phyloP scores from a whole-genome alignment of 2,329 filamentous ascomycete genomes.

The Aspergillus floridensis region DNA sequence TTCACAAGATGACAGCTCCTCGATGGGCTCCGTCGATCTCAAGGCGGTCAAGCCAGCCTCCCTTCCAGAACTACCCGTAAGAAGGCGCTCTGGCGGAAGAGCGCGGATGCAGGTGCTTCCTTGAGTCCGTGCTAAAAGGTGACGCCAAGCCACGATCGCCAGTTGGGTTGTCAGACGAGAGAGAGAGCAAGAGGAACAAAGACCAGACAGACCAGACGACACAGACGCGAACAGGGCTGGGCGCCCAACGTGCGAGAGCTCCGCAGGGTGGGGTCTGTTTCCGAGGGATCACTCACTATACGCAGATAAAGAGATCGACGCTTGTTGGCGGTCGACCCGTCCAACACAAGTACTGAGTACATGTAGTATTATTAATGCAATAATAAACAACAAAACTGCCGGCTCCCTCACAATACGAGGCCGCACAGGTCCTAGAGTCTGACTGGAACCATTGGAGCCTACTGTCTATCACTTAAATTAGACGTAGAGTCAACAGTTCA shows the following conservation, averaged over 20 bases:
- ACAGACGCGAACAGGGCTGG: conserved; percentile 5
- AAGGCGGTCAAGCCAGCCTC: background rate
- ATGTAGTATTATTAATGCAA: background rate
- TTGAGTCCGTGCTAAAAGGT: conserved; percentile 6
- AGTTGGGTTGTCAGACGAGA: conserved; percentile 21
- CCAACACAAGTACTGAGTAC: background rate
- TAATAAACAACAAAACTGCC: background rate
- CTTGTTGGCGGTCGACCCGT: conserved; percentile 4
- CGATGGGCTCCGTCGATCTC: background rate
- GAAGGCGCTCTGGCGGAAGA: conserved; percentile 15
- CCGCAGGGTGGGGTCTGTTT: conserved; percentile 9
- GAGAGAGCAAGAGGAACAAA: background rate
- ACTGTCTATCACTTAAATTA: background rate
- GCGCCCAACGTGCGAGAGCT: conserved; percentile 12
- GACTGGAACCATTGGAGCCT: background rate
- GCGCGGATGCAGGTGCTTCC: conserved; percentile 16
- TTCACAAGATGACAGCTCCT: background rate
- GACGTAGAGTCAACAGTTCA: background rate
- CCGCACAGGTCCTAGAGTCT: background rate
- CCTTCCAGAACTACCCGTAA: no score
- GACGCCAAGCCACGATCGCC: conserved; percentile 10
- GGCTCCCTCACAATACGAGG: background rate
- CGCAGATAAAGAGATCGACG: conserved; percentile 9
- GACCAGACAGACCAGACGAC: conserved; percentile 3
- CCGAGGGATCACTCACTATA: conserved; percentile 10